A percentile compares a stretch with the other conserved stretches of the same genome.
Evolutionary conservation across 768 basidiomycete species (phyloP).

Genomic region (Candolleomyces aberdarensis): DNA sequence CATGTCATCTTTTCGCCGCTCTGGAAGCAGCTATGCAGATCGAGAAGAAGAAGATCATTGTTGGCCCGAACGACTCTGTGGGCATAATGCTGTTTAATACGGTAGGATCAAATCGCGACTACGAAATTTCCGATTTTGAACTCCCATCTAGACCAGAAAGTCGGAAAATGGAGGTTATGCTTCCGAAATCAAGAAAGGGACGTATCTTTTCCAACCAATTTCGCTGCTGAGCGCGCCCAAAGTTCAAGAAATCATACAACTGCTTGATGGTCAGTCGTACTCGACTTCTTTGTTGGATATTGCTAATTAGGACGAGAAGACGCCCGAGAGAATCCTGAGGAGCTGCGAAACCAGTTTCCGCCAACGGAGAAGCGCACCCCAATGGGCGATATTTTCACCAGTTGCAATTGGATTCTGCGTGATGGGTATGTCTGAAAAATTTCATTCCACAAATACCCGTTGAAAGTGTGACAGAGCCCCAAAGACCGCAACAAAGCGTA

Average conservation of each 20-base stretch:
- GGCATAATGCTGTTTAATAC: constrained; percentile 94
- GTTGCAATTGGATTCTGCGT: constrained; percentile 86
- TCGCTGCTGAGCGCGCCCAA: constrained; percentile 74
- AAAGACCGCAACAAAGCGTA: constrained; percentile 86
- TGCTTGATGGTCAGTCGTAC: constrained; percentile 65
- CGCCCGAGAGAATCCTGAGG: constrained; percentile 59
- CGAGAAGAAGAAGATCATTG: constrained; percentile 86
- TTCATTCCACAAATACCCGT: background rate
- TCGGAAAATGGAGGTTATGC: constrained; percentile 36
- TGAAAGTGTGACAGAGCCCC: constrained; percentile 51
- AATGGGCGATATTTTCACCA: constrained; percentile 87
- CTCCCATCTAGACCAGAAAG: constrained; percentile 36
- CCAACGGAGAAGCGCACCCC: constrained; percentile 65
- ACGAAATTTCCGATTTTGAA: background rate
- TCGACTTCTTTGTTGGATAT: background rate
- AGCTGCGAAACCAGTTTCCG: constrained; percentile 58
- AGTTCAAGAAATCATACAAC: constrained; percentile 72
- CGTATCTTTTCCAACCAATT: constrained; percentile 74
- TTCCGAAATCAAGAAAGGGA: constrained; percentile 66
- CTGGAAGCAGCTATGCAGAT: constrained; percentile 84
- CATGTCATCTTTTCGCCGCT: constrained; percentile 74
- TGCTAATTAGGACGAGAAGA: constrained; percentile 37
- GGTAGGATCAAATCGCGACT: constrained; percentile 42
- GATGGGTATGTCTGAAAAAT: constrained; percentile 56
- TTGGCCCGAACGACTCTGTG: constrained; percentile 84